Base-by-base conservation (phyloP, 345 rosid genomes). In the Arabis alpina region DNA sequence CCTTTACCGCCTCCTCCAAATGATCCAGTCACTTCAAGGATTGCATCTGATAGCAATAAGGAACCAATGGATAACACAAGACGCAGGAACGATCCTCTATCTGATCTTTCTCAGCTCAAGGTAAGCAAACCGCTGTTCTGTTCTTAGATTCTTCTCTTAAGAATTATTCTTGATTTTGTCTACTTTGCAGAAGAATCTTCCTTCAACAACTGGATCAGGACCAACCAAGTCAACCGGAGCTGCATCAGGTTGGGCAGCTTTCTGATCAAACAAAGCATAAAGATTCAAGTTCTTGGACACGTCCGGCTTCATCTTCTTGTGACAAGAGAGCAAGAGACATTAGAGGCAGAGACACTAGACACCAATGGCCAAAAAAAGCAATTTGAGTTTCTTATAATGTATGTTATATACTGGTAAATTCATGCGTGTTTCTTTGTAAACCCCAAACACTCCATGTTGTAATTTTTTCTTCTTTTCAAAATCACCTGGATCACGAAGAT, bases 201-300 rank as follows among this genome's bases (percentile, higher is more conserved):
- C 99, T 66, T 68, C 96, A 15, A 66, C 92, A 3, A 50, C 82
- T 5, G 70, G 82, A 16, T 64, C 97, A 11, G 96, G 84, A 60
- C 69, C 85, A 15, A 56, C 73, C 51, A 91, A 83, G 72, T 80
- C 84, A 2, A 52, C 91, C 45, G 92, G 93, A 61, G 43, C 88
- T 72, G 92, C 93, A 58, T 85, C 99, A 28, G 99, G 98, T 66
- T 95, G 99, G 99, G 97, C 99, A 5, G 99, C 97, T 66, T 95
- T 95, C 78, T 95, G 69, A 82, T 67, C 34, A 9, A 19, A 45
- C 86, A 0, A 87, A 87, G 64, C 87, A 77, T 76, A 28, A 83
- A 86, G 85, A 88, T 93, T 73, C 75, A 91, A 89, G 97, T 88
- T 66, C 47, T n/a, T 75, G 63, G 12, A 67, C 42, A 11, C 7